Conservation (phyloP, 2,329 filamentous ascomycete species). For the Colletotrichum truncatum region DNA sequence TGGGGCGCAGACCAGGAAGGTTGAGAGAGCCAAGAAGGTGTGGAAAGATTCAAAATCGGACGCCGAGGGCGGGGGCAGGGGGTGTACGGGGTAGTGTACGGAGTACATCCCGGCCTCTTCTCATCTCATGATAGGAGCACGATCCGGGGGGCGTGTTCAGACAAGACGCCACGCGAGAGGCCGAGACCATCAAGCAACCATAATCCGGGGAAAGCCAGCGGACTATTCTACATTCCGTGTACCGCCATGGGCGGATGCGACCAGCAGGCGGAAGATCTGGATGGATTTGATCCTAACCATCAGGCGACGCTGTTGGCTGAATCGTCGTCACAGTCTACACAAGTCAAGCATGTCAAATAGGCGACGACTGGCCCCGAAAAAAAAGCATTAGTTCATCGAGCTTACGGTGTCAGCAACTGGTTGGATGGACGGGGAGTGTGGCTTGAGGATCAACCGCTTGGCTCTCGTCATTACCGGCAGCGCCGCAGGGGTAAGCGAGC, state of each 20-base stretch:
- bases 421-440: slow-evolving; percentile 13
- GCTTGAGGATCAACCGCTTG: slow-evolving; percentile 26
- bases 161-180: slow-evolving; percentile 17
- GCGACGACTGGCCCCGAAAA: no score
- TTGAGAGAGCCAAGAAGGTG: neutral
- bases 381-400: slow-evolving; percentile 6
- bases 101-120: neutral
- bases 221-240: neutral
- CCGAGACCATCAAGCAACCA: neutral
- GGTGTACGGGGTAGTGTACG: neutral
- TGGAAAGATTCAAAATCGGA: slow-evolving; percentile 1
- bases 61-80: neutral
- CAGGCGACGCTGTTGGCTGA: neutral
- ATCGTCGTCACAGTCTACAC: neutral
- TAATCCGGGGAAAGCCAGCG: slow-evolving; percentile 12
- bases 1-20: slow-evolving; percentile 19
- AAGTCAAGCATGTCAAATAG: no score
- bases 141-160: neutral
- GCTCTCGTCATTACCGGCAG: slow-evolving; percentile 20
- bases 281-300: neutral
- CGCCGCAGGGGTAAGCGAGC: slow-evolving; percentile 16
- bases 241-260: neutral
- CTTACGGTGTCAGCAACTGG: neutral
- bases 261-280: neutral
- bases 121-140: neutral